Conservation (phyloP, 1,139 yeast species). For the Yueomyces sp. region DNA sequence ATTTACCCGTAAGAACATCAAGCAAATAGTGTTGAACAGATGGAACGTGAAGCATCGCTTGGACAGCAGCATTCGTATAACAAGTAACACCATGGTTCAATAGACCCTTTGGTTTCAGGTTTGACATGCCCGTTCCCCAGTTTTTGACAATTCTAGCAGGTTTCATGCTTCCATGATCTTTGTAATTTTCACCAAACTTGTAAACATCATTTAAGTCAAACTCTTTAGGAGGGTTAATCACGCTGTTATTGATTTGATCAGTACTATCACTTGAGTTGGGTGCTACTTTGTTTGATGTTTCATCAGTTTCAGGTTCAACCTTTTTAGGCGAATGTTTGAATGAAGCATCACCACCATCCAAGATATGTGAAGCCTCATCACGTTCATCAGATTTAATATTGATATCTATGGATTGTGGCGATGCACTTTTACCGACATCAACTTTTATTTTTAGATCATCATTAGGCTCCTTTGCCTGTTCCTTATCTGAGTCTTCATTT, state of each 20-base stretch:
- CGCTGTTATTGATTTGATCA: no score
- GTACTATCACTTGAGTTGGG: no score
- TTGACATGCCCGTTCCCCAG: conserved; percentile 39
- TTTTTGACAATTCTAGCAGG: conserved; percentile 44
- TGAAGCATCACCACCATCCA: no score
- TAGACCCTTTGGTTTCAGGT: conserved; percentile 57
- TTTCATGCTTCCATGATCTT: conserved; percentile 48
- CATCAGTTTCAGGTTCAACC: conserved; percentile 29
- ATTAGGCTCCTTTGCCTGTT: not conserved
- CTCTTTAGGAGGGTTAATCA: no score
- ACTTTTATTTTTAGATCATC: no score
- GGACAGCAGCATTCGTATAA: conserved; percentile 91
- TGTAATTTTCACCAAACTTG: conserved; percentile 36
- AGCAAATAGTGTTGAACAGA: conserved; percentile 75
- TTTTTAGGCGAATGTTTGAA: no score
- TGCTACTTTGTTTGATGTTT: conserved; percentile 18
- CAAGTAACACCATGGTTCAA: conserved; percentile 92
- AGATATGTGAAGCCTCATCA: no score
- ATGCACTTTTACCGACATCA: no score
- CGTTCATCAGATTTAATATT: no score
- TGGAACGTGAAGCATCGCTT: conserved; percentile 80
- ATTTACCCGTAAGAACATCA: conserved; percentile 45
- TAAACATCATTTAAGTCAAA: conserved; percentile 26
- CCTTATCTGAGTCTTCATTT: not conserved
- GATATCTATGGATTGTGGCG: no score